Percentiles rank a stretch among this genome's conserved stretches.
Evolutionary conservation across 768 basidiomycete genomes (phyloP).

Genomic region (Hebeloma cylindrosporum): DNA sequence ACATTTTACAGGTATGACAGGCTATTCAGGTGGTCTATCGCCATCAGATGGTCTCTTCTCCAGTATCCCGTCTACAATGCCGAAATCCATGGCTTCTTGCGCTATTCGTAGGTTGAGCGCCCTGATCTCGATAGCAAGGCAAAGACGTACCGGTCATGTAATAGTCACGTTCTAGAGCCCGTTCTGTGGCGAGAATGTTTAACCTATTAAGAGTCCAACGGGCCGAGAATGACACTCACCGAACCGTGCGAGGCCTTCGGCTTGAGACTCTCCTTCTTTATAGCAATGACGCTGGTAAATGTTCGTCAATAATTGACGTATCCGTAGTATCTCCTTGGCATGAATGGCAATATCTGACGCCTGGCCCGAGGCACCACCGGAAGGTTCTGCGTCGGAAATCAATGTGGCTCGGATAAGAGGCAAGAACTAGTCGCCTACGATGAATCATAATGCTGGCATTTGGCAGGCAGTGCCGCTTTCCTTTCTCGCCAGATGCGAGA

Average conservation of each 20-base stretch:
- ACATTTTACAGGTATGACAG: conserved; percentile 8
- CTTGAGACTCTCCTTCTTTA: conserved; percentile 60
- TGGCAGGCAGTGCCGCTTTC: conserved; percentile 89
- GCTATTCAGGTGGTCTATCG: conserved; percentile 16
- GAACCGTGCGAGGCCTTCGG: conserved; percentile 71
- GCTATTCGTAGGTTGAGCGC: conserved; percentile 43
- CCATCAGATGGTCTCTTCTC: conserved; percentile 67
- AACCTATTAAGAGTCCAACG: conserved; percentile 15
- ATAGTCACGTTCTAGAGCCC: conserved; percentile 90
- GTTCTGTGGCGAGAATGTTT: conserved; percentile 52
- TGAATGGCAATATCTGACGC: conserved; percentile 98
- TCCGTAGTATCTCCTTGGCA: conserved; percentile 92
- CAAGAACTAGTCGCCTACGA: conserved; percentile 50
- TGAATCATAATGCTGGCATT: conserved; percentile 99
- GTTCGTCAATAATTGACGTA: conserved; percentile 77
- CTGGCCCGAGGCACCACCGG: conserved; percentile 93
- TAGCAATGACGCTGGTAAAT: conserved; percentile 91
- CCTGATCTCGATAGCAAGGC: conserved; percentile 21
- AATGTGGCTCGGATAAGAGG: conserved; percentile 13
- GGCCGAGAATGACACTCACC: conserved; percentile 46
- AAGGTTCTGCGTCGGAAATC: conserved; percentile 69
- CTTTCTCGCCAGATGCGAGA: conserved; percentile 86
- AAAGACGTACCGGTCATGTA: conserved; percentile 79
- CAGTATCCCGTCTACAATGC: conserved; percentile 90
- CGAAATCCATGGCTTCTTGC: conserved; percentile 86